Conservation (phyloP, 2,329 filamentous ascomycete genomes). For the Arthrobotrys megalospora region DNA sequence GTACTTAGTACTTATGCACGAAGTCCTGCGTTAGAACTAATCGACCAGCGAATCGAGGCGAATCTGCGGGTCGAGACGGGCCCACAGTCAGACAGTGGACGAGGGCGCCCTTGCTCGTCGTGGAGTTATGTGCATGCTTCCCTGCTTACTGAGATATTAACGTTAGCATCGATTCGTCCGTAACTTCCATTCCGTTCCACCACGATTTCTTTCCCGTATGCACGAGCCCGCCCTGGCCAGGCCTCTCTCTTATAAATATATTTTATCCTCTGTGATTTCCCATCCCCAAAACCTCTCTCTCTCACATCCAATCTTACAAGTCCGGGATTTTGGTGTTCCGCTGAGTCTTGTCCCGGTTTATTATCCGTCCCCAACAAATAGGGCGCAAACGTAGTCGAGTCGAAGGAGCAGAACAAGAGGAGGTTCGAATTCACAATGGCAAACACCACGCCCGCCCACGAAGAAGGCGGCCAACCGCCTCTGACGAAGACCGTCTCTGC, state of each 20-base stretch:
- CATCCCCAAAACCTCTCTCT: constrained; percentile 1
- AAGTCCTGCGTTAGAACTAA: background rate
- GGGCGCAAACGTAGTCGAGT: background rate
- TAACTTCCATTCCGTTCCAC: constrained; percentile 31
- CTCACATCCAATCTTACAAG: constrained; percentile 6
- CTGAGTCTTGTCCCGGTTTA: constrained; percentile 24
- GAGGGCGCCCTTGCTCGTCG: background rate
- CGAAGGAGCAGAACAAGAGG: constrained; percentile 1
- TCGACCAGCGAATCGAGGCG: constrained; percentile 28
- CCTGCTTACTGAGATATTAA: constrained; percentile 20
- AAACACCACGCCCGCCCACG: constrained; percentile 53
- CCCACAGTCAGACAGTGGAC: constrained; percentile 14
- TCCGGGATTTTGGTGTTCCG: constrained; percentile 1
- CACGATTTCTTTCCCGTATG: background rate
- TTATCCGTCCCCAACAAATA: constrained; percentile 26
- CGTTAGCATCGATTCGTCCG: background rate
- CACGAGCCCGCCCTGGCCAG: background rate
- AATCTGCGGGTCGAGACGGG: constrained; percentile 17
- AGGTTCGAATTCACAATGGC: constrained; percentile 36
- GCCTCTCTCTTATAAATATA: background rate
- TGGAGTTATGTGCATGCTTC: background rate
- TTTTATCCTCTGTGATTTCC: background rate
- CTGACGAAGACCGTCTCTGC: constrained; percentile 52
- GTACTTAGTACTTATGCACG: no score
- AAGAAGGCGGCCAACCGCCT: constrained; percentile 47